A percentile compares a stretch with the other conserved stretches of the same genome.
phyloP scores from a whole-genome alignment of 169 alveolate genomes.

The Theileria parva region DNA sequence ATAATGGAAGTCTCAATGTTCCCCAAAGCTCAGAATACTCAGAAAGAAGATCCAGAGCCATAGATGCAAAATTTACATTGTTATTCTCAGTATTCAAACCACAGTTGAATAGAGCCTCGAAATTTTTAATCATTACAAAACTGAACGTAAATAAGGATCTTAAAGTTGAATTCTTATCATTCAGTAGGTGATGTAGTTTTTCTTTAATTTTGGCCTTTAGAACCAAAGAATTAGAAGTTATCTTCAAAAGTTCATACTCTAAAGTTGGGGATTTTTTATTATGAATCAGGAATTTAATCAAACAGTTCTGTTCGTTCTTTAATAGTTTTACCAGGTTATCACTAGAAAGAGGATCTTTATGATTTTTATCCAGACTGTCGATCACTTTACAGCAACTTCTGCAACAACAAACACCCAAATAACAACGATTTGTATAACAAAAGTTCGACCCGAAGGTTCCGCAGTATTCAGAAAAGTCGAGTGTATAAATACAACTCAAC shows the following conservation, averaged over 20 bases:
- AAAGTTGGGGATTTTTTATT: slow-evolving; percentile 6
- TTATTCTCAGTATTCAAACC: neutral
- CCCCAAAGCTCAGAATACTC: slow-evolving; percentile 18
- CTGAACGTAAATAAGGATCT: neutral
- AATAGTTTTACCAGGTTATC: neutral
- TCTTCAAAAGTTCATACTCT: slow-evolving; percentile 29
- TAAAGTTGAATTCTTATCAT: neutral
- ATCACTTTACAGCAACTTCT: neutral
- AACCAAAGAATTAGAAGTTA: slow-evolving; percentile 17
- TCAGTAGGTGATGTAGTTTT: neutral
- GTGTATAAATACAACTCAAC: slow-evolving; percentile 13
- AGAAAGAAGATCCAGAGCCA: neutral
- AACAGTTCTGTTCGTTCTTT: neutral
- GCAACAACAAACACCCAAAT: slow-evolving; percentile 18
- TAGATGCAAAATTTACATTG: neutral
- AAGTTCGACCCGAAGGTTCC: neutral
- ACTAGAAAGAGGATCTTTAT: neutral
- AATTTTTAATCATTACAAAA: neutral
- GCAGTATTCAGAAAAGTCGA: neutral
- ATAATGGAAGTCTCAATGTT: slow-evolving; percentile 10
- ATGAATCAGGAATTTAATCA: slow-evolving; percentile 32
- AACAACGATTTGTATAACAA: slow-evolving; percentile 17
- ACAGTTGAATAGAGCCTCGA: neutral
- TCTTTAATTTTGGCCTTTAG: neutral
- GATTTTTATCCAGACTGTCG: neutral